Base-by-base conservation (phyloP, 257 asterid genomes). In the Solanum paucissectum region DNA sequence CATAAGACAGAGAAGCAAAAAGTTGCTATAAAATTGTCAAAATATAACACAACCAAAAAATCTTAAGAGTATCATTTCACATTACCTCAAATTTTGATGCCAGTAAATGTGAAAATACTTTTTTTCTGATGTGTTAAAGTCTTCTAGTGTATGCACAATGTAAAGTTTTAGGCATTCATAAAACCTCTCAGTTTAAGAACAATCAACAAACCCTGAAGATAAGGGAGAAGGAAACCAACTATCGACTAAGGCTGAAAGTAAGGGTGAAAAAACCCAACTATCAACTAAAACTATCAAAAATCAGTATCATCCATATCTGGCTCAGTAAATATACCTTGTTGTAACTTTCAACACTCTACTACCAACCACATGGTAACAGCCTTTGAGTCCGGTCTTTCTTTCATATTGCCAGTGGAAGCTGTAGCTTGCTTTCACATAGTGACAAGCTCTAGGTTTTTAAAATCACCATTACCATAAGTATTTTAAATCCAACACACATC, bases 341-440 rank as follows among this genome's bases (percentile, higher is more conserved):
- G 72, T 49, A 64, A 71, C 74, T 34, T 84, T 93, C 98, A 93
- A 94, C 98, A 95, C 86, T 87, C 98, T 93, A 94, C 98, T 94
- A 95, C 99, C 98, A 91, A 92, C 89, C 89, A 89, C 83, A 87
- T 86, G 93, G 97, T 84, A 90, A 97, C 98, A 94, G 96, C 99
- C 89, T 92, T 93, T 93, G 93, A 93, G 98, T 88, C 94, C 98
- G 93, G 94, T 98, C 97, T 95, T 95, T 96, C 89, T 95, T 44
- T 93, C 96, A 92, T 95, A 94, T 90, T 84, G 98, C 98, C 96
- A 89, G 87, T 86, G 90, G 91, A 88, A 83, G 25, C 5, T 37
- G 62, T 73, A 66, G 25, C 21, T 66, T 23, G 4, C n/a, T 14
- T 75, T 75, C 58, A 23, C 34, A 75, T 23, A 38, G 55, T 75